Conservation (phyloP, 2,329 filamentous ascomycete genomes). For the Neurospora sp. region DNA sequence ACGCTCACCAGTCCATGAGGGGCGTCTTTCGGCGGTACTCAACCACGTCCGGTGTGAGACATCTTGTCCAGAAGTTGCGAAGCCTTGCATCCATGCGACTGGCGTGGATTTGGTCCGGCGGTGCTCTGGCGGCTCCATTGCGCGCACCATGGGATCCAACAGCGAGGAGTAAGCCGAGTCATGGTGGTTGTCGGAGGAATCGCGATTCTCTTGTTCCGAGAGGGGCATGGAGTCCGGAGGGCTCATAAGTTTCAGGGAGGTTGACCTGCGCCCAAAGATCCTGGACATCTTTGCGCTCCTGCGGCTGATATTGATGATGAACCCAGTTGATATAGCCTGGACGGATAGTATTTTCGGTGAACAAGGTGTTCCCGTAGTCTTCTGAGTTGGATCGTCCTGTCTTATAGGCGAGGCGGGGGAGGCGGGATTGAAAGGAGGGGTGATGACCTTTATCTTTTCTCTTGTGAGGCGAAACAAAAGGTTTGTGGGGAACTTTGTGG, state of each 20-base stretch:
- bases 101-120: constrained; percentile 6
- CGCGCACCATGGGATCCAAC: constrained; percentile 6
- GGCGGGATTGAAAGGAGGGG: not conserved
- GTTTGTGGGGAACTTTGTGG: not conserved
- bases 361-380: not conserved
- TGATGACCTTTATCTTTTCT: not conserved
- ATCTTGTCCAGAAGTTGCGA: not conserved
- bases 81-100: not conserved
- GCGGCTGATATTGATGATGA: not conserved
- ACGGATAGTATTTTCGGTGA: not conserved
- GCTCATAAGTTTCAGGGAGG: not conserved
- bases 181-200: constrained; percentile 4
- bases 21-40: constrained; percentile 8
- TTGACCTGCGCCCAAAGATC: constrained; percentile 10
- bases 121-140: not conserved
- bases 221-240: not conserved
- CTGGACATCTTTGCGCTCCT: constrained; percentile 12
- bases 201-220: not conserved
- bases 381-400: not conserved
- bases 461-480: not conserved
- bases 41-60: constrained; percentile 10
- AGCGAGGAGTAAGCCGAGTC: constrained; percentile 14
- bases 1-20: constrained; percentile 11
- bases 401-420: not conserved
- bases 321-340: not conserved